Evolutionary conservation across 2,329 filamentous ascomycete species (phyloP).

Genomic region (Verticillium dahliae): DNA sequence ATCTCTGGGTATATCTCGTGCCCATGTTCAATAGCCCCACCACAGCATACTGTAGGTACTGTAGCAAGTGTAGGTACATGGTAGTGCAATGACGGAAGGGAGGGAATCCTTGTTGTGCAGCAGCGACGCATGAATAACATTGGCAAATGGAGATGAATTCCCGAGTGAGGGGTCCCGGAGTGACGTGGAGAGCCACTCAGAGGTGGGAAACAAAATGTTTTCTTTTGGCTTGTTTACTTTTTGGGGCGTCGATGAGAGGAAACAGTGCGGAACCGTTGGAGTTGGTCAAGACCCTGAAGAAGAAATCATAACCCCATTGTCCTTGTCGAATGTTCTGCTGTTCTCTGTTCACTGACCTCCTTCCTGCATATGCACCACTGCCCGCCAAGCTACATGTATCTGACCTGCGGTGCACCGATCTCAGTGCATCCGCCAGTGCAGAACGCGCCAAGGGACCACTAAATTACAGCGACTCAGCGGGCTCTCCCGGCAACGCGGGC

Average conservation of each 20-base stretch:
- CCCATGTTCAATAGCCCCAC: neutral
- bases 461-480: neutral
- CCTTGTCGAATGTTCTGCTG: neutral
- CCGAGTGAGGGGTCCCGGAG: neutral
- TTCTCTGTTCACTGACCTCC: neutral
- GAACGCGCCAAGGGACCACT: neutral
- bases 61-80: too few relatives aligned
- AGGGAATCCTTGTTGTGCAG: neutral
- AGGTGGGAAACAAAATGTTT: neutral
- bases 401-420: neutral
- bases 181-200: neutral
- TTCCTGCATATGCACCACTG: neutral
- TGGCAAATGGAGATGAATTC: neutral
- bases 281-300: neutral
- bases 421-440: neutral
- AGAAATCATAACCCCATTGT: too few relatives aligned
- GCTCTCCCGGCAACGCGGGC: neutral
- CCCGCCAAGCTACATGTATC: too few relatives aligned
- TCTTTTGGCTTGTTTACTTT: neutral
- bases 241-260: neutral
- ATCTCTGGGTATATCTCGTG: too few relatives aligned
- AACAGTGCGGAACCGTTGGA: neutral
- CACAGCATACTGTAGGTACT: neutral
- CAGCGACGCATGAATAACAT: neutral
- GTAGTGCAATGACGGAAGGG: neutral